These are phyloP conservation scores for Verticillium longisporum DNA, from an alignment of 2,329 filamentous ascomycete species.

Conservation along the genomic window DNA sequence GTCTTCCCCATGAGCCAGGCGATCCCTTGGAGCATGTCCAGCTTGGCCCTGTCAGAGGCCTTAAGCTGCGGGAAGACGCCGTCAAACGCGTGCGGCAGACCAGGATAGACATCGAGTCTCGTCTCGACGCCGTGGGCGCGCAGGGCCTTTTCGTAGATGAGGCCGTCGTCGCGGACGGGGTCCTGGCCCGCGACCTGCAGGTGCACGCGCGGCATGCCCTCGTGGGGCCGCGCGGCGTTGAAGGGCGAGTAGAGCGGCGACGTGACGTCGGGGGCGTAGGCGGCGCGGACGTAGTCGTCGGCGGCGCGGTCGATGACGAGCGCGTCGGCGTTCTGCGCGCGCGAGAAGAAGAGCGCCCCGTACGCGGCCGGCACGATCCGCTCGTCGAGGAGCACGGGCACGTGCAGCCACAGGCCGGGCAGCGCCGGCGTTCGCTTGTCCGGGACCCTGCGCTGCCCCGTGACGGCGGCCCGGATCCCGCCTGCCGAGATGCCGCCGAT, in stretches of 20 bases:
- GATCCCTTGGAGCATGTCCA: slow-evolving; percentile 2
- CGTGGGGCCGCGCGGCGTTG: slow-evolving; percentile 20
- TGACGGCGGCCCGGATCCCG: slow-evolving; percentile 10
- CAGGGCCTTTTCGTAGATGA: slow-evolving; percentile 44
- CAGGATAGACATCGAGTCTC: slow-evolving; percentile 23
- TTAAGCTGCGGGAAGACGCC: slow-evolving; percentile 2
- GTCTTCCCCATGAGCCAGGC: slow-evolving; percentile 4
- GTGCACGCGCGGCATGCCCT: slow-evolving; percentile 35
- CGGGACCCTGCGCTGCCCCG: slow-evolving; percentile 5
- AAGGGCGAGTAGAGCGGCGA: slow-evolving; percentile 23
- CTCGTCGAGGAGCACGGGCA: slow-evolving; percentile 4
- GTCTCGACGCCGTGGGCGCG: slow-evolving; percentile 35
- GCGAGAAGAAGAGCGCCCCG: slow-evolving; percentile 26
- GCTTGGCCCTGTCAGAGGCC: slow-evolving; percentile 1
- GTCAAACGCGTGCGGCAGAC: slow-evolving; percentile 9
- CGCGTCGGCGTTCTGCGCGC: slow-evolving; percentile 31
- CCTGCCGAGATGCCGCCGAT: slow-evolving; percentile 13
- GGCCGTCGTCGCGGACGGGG: slow-evolving; percentile 41
- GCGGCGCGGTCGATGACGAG: slow-evolving; percentile 21
- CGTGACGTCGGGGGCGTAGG: slow-evolving; percentile 19
- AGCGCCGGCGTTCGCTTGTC: background rate
- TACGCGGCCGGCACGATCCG: slow-evolving; percentile 25
- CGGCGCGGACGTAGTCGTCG: slow-evolving; percentile 17
- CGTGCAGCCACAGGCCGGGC: slow-evolving; percentile 3
- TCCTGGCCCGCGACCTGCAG: slow-evolving; percentile 45